Evolutionary conservation across 768 basidiomycete genomes (phyloP).

Genomic region (Udeniomyces megalosporus): DNA sequence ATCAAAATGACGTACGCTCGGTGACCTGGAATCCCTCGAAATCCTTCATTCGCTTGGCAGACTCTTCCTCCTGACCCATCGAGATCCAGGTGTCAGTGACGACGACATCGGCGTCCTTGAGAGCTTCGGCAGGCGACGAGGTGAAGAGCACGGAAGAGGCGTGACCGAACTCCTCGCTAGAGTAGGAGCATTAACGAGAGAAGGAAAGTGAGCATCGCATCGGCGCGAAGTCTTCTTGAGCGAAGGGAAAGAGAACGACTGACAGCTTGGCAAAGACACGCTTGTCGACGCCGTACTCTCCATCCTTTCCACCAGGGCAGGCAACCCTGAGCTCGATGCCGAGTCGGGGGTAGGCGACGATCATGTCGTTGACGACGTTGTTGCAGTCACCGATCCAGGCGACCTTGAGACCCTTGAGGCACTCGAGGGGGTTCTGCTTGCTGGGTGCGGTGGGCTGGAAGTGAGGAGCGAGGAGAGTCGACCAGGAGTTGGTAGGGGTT

Average conservation of each 20-base stretch:
- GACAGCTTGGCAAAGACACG: conserved; percentile 69
- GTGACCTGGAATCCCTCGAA: conserved; percentile 92
- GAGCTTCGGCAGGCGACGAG: conserved; percentile 57
- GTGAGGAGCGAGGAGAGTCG: conserved; percentile 3
- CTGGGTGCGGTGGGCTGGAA: not conserved
- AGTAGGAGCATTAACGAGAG: not conserved
- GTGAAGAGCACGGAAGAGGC: conserved; percentile 25
- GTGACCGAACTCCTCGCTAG: conserved; percentile 23
- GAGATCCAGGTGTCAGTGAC: conserved; percentile 99
- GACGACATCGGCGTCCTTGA: conserved; percentile 78
- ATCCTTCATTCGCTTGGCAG: conserved; percentile 63
- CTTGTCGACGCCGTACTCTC: conserved; percentile 31
- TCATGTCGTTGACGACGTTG: conserved; percentile 93
- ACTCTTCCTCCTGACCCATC: conserved; percentile 96
- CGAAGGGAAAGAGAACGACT: conserved; percentile 28
- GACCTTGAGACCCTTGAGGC: conserved; percentile 65
- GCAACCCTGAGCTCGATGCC: conserved; percentile 78
- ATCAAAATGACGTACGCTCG: conserved; percentile 33
- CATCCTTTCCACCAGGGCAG: conserved; percentile 39
- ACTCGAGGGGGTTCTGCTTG: conserved; percentile 32
- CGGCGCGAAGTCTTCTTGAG: no score
- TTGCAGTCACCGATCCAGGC: conserved; percentile 89
- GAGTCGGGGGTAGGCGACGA: conserved; percentile 80
- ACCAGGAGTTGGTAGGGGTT: not conserved
- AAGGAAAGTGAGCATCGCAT: not conserved